A percentile compares a stretch with the other conserved stretches of the same genome.
These are phyloP conservation scores for Fusarium papillatum DNA, from an alignment of 2,329 filamentous ascomycete genomes.

Conservation along the genomic window DNA sequence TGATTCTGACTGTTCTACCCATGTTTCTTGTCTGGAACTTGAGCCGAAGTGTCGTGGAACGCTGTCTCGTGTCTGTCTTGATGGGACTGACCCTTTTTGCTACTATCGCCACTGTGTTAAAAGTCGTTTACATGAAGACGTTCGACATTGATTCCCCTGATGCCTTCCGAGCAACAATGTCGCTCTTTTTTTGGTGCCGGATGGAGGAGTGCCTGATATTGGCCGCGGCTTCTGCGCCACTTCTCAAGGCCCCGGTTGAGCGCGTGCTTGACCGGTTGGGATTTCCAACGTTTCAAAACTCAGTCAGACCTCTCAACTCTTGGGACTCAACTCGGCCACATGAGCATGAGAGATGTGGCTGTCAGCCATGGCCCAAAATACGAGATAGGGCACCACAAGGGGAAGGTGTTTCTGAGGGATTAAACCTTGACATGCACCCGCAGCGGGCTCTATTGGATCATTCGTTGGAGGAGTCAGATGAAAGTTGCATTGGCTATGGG, in stretches of 20 bases:
- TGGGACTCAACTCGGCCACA: background rate
- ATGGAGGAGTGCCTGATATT: conserved; percentile 8
- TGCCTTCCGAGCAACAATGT: background rate
- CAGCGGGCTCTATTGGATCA: too few species aligned
- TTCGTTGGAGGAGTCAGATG: too few species aligned
- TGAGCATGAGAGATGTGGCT: background rate
- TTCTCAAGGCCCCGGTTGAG: conserved; percentile 11
- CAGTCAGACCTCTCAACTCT: background rate
- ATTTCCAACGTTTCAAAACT: background rate
- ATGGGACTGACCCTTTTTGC: conserved; percentile 9
- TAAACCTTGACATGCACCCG: too few species aligned
- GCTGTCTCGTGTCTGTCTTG: background rate
- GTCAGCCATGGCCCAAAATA: background rate
- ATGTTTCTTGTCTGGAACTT: conserved; percentile 9
- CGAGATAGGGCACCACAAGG: background rate
- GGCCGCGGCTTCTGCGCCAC: conserved; percentile 4
- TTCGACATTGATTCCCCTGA: conserved; percentile 1
- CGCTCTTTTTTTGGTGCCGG: conserved; percentile 4
- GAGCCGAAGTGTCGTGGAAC: background rate
- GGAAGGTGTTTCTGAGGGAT: background rate
- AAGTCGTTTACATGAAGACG: conserved; percentile 6
- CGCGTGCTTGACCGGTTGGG: background rate
- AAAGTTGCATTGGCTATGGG: too few species aligned
- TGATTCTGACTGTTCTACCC: background rate
- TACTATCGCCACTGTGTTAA: background rate